Base-by-base conservation (phyloP, 208 protist species). In the Tetramitus jugosus region DNA sequence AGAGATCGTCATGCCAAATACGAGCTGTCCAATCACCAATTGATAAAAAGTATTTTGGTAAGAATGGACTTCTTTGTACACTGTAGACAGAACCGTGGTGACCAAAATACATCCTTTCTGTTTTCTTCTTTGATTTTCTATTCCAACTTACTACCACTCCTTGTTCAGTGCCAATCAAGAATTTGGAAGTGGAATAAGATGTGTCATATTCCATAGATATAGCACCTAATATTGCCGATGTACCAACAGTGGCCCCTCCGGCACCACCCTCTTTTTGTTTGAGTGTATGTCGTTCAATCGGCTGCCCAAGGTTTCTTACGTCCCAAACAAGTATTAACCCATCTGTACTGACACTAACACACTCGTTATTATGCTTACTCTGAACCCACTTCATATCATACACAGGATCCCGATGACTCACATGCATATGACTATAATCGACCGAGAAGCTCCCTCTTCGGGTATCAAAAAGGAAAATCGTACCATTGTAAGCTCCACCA, bases 321-420 rank as follows among this genome's bases (percentile, higher is more conserved):
- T 98, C 95, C 94, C 94, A 98, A 76, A 95, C 91, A 61, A 90
- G 88, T 10, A 94, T 92, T 79, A 94, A 88, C 65, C 94, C 94
- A 81, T 98, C 94, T 1, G 93, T 98, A 1, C 93, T 97, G 23
- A 95, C 89, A 46, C 94, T 94, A 17, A 96, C 87, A 53, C 94
- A 86, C 85, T 98, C 95, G 52, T 91, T 94, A 0, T 91, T 94
- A 8, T 69, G 62, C 81, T 97, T 97, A 83, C 90, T 95, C 84
- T 96, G 91, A 76, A 98, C 82, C 93, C 94, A 98, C 80, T 91
- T 90, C 33, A 97, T 77, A 4, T 93, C 85, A 90, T 96, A 98
- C 35, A 98, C 94, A 2, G 96, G 95, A 84, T 98, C 96, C 79
- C 94, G 94, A 86, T 98, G 96, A 43, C 88, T 94, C 77, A 94